Evolutionary conservation across 2,329 filamentous ascomycete genomes (phyloP), one percentile per base, ranked within the genome.

Genomic region (Colletotrichum aenigma): DNA sequence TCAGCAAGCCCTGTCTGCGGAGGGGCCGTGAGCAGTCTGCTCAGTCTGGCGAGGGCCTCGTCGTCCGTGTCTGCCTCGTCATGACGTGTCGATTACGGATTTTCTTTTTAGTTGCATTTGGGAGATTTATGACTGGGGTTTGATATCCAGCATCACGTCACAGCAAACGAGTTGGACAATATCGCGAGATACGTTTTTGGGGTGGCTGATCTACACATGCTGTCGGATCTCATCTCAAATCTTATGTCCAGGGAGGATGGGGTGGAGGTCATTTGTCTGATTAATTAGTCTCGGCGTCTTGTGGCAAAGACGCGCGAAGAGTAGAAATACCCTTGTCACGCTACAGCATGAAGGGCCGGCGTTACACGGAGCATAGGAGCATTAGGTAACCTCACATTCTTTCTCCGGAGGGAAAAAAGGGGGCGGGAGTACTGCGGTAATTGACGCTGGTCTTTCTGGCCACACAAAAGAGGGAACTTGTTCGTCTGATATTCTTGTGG

Each of bases 21-120:
- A 6, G 85, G 87, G 60, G 90, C 89, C 10, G 89, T 87, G 15
- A 88, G 87, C 79, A 90, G 88, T 9, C 79, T 93, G 78, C 79
- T 91, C 76, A 88, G 87, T 76, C 81, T 92, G 30, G 83, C 85
- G 26, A 81, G 83, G 72, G 79, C 34, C 6, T 70, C 70, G 24
- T 67, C 75, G 43, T 68, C 69, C 18, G 56, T 75, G n/a, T 69
- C 65, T 24, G 32, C 66, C n/a, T 74, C 74, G 7, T 74, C 71
- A 66, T 70, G 38, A 76, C 28, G 56, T 26, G 34, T 55, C 21
- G 38, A 21, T 21, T 34, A 32, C 26, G 36, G 62, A 36, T 28
- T 32, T 32, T 7, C 21, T 28, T 24, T 52, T 48, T 28, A 16
- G 26, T 6, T 43, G 13, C 21, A 55, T 60, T n/a, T 28, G 21